Conservation (phyloP, 352 stramenopile species). For the Globisporangium paddicum region DNA sequence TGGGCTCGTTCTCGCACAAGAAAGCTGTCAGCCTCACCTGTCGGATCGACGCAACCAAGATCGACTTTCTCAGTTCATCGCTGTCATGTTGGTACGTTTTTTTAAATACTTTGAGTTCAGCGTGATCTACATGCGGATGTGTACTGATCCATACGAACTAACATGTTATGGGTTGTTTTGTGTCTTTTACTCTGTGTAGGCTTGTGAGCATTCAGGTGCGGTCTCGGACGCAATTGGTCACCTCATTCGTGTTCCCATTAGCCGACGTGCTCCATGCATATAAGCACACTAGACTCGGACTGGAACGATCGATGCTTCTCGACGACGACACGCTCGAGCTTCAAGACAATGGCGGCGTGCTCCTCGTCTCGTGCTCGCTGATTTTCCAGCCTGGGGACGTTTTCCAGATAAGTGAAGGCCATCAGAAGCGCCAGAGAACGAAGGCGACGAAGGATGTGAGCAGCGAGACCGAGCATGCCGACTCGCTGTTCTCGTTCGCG, state of each 20-base stretch:
- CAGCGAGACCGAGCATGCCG: neutral
- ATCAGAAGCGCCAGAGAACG: neutral
- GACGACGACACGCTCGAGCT: constrained; percentile 22
- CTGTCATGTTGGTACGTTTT: constrained; percentile 15
- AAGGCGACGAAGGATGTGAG: neutral
- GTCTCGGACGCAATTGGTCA: constrained; percentile 19
- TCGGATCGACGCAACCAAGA: constrained; percentile 6
- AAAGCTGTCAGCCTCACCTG: constrained; percentile 12
- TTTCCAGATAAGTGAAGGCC: neutral
- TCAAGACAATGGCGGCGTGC: constrained; percentile 16
- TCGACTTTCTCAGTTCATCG: constrained; percentile 6
- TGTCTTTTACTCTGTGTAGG: constrained; percentile 13
- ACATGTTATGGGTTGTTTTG: neutral
- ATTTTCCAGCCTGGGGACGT: constrained; percentile 25
- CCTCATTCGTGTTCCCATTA: constrained; percentile 34
- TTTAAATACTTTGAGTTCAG: no score
- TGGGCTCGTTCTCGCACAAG: constrained; percentile 2
- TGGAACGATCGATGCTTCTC: constrained; percentile 24
- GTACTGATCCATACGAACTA: neutral
- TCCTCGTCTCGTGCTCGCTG: constrained; percentile 36
- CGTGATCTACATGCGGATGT: neutral
- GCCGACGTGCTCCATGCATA: constrained; percentile 7
- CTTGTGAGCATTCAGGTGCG: constrained; percentile 30
- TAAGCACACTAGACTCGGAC: neutral
- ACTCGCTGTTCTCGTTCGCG: constrained; percentile 21